Evolutionary conservation across 768 basidiomycete species (phyloP).

Genomic region (Naematelia encephala): DNA sequence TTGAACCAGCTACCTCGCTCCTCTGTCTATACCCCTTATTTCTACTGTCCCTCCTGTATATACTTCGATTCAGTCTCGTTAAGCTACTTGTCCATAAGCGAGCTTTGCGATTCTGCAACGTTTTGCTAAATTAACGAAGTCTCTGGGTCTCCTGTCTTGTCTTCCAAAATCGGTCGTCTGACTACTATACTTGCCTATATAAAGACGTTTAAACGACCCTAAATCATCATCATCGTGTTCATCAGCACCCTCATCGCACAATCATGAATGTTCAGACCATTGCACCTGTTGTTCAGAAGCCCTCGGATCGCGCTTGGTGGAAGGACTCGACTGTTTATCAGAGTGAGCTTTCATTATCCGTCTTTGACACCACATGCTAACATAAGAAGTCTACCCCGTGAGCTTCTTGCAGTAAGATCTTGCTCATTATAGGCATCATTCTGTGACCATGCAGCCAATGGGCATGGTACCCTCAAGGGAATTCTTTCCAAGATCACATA

Average conservation of each 20-base stretch:
- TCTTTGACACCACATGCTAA: conserved; percentile 7
- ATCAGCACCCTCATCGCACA: no score
- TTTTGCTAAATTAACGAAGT: no score
- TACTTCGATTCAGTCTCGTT: no score
- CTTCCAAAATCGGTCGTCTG: no score
- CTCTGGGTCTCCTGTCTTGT: no score
- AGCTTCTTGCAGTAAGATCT: neutral
- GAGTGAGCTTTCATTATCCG: conserved; percentile 10
- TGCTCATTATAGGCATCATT: conserved; percentile 26
- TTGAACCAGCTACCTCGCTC: neutral
- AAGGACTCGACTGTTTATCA: conserved; percentile 30
- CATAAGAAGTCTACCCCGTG: conserved; percentile 18
- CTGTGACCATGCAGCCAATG: conserved; percentile 23
- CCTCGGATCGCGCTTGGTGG: conserved; percentile 32
- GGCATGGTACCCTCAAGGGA: conserved; percentile 56
- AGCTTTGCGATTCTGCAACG: no score
- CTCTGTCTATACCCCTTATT: no score
- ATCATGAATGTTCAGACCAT: conserved; percentile 3
- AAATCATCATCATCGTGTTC: no score
- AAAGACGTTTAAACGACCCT: no score
- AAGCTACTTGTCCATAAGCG: no score
- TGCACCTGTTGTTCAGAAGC: conserved; percentile 10
- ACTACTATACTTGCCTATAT: neutral
- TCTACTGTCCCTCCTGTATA: no score
- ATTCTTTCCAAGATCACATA: conserved; percentile 66